These are phyloP conservation scores for Cadophora luteo-olivacea DNA, from an alignment of 2,329 filamentous ascomycete genomes.

Conservation along the genomic window DNA sequence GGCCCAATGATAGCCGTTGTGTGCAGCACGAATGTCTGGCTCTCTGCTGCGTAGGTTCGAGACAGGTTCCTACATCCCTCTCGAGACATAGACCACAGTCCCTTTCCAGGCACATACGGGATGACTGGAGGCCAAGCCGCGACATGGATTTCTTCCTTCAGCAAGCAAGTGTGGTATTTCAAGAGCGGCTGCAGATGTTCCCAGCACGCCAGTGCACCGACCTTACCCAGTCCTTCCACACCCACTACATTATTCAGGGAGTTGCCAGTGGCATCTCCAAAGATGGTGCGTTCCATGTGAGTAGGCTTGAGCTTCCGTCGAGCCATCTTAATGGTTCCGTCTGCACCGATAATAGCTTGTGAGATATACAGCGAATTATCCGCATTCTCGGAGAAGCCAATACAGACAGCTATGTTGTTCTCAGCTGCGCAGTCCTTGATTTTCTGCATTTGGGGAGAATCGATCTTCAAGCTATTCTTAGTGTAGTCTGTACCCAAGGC, in stretches of 20 bases:
- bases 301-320: constrained; percentile 64
- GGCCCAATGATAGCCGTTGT: constrained; percentile 60
- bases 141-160: constrained; percentile 58
- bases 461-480: constrained; percentile 50
- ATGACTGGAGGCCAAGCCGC: constrained; percentile 61
- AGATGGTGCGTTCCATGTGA: constrained; percentile 61
- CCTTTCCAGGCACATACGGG: constrained; percentile 53
- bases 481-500: constrained; percentile 43
- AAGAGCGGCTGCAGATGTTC: constrained; percentile 59
- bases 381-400: constrained; percentile 58
- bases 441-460: constrained; percentile 52
- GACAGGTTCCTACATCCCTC: constrained; percentile 55
- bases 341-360: constrained; percentile 57
- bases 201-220: constrained; percentile 38
- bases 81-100: constrained; percentile 33
- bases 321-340: constrained; percentile 57
- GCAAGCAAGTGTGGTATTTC: constrained; percentile 54
- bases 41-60: constrained; percentile 63
- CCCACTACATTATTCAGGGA: constrained; percentile 47
- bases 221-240: constrained; percentile 31
- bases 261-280: constrained; percentile 61
- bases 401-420: constrained; percentile 52
- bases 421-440: constrained; percentile 51
- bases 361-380: constrained; percentile 54
- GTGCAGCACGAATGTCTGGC: constrained; percentile 60